phyloP scores from a whole-genome alignment of 306 rosid species.

The Vigna nakashimae region DNA sequence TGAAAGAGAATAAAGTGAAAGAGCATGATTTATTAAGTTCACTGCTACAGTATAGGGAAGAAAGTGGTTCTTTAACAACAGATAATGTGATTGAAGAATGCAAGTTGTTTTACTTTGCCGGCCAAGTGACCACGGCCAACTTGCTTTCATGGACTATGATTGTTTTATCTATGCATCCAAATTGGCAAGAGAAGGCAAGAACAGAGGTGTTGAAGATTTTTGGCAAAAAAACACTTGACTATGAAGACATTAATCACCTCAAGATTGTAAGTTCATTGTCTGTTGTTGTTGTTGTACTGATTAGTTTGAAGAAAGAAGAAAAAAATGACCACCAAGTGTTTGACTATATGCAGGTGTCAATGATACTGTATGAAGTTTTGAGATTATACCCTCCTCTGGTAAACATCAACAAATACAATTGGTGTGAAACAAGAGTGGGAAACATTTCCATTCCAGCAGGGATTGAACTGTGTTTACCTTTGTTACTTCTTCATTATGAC shows the following conservation, averaged over 20 bases:
- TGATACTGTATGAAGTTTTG: conserved; percentile 3
- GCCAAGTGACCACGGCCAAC: background rate
- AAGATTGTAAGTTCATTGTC: background rate
- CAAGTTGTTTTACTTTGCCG: conserved; percentile 16
- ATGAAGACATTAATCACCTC: background rate
- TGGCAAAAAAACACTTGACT: background rate
- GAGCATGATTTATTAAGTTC: background rate
- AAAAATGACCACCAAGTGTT: background rate
- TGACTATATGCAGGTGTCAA: conserved; percentile 3
- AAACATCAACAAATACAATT: background rate
- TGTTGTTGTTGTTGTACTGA: background rate
- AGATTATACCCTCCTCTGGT: background rate
- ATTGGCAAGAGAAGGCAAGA: conserved; percentile 23
- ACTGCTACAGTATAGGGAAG: background rate
- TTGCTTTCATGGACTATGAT: conserved; percentile 1
- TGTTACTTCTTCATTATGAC: background rate
- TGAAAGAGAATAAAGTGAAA: background rate
- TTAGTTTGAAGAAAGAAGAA: too few species aligned
- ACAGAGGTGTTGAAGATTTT: background rate
- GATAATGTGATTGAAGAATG: conserved; percentile 10
- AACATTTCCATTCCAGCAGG: background rate
- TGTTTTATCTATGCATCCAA: background rate
- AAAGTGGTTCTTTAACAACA: background rate
- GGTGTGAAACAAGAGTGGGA: background rate
- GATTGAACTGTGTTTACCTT: background rate